phyloP scores from a whole-genome alignment of 805 yeast genomes.

The Nakazawaea ishiwadae region DNA sequence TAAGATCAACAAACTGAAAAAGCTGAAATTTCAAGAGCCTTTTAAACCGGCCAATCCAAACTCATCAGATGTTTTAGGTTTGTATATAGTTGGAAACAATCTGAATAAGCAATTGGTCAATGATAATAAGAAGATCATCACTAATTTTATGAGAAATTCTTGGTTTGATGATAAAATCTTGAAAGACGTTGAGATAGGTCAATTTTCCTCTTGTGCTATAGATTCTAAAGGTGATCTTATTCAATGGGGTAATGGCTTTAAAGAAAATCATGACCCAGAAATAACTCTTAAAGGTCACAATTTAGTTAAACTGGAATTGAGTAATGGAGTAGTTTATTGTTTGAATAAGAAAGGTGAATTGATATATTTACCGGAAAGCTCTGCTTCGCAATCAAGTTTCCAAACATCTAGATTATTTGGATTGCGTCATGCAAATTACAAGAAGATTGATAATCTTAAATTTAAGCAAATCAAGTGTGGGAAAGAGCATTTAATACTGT shows the following conservation, averaged over 20 bases:
- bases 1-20: conserved; percentile 20
- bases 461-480: conserved; percentile 53
- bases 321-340: conserved; percentile 52
- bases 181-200: conserved; percentile 50
- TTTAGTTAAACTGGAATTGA: conserved; percentile 38
- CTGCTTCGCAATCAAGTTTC: conserved; percentile 16
- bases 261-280: conserved; percentile 26
- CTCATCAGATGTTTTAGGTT: conserved; percentile 44
- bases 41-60: conserved; percentile 28
- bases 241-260: conserved; percentile 57
- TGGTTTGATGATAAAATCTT: conserved; percentile 60
- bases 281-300: conserved; percentile 42
- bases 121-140: conserved; percentile 27
- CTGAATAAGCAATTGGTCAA: conserved; percentile 28
- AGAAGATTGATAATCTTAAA: conserved; percentile 4
- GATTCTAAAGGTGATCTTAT: conserved; percentile 66
- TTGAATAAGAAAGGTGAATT: conserved; percentile 44
- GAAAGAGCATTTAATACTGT: conserved; percentile 58
- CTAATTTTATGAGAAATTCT: conserved; percentile 54
- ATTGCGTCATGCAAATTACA: background rate
- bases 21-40: conserved; percentile 16
- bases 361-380: conserved; percentile 27
- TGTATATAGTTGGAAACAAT: conserved; percentile 64
- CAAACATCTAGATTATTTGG: conserved; percentile 14
- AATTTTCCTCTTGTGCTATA: conserved; percentile 51